Percentiles rank a stretch among this genome's conserved stretches.
phyloP scores from a whole-genome alignment of 148 eudicot species.

The Cornus florida region DNA sequence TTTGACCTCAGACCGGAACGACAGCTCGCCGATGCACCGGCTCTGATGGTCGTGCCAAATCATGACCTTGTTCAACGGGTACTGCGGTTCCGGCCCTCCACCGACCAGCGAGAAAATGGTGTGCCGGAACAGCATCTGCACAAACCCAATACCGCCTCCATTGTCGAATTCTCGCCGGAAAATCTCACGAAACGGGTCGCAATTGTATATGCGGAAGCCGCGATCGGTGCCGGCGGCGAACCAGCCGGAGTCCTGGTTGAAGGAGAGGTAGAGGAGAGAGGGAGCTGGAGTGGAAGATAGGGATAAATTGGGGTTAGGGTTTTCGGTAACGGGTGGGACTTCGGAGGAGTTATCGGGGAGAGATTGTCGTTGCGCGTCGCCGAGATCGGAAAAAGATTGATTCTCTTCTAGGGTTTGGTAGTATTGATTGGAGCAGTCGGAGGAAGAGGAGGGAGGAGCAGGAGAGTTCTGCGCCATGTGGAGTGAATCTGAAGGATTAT shows the following conservation, averaged over 20 bases:
- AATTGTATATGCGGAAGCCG: constrained; percentile 55
- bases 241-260: constrained; percentile 67
- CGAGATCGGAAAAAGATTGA: not conserved
- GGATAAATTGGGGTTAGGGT: not conserved
- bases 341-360: constrained; percentile 18
- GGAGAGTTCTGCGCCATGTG: not conserved
- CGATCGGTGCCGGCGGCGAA: constrained; percentile 50
- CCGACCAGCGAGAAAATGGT: constrained; percentile 52
- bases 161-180: constrained; percentile 34
- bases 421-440: not conserved
- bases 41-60: constrained; percentile 62
- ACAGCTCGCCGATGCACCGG: constrained; percentile 57
- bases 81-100: constrained; percentile 41
- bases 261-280: constrained; percentile 31
- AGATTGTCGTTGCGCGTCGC: not conserved
- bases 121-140: constrained; percentile 63
- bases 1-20: constrained; percentile 50
- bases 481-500: not conserved
- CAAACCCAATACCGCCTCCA: constrained; percentile 38
- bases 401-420: not conserved
- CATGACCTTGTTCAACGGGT: constrained; percentile 54
- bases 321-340: constrained; percentile 1
- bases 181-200: constrained; percentile 41
- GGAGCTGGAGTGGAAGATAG: constrained; percentile 6
- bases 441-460: not conserved